A percentile compares a stretch with the other conserved stretches of the same genome.
Evolutionary conservation across 2,329 filamentous ascomycete genomes (phyloP).

Genomic region (Penicillium paneum): DNA sequence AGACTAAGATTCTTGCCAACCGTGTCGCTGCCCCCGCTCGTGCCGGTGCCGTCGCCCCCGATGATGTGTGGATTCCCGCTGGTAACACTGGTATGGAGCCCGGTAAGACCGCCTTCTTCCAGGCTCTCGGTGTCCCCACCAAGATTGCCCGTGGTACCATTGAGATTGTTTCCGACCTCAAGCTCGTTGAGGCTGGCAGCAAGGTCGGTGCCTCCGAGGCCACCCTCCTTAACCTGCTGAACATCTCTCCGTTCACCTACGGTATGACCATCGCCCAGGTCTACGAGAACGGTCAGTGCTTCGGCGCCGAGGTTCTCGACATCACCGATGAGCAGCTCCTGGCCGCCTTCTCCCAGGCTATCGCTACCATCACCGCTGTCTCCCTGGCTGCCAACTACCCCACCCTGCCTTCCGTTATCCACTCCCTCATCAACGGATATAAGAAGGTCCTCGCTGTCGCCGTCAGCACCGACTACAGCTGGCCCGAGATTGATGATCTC

Average conservation of each 20-base stretch:
- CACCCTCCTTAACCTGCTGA: conserved; percentile 98
- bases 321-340: conserved; percentile 94
- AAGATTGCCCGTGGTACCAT: conserved; percentile 99
- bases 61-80: conserved; percentile 90
- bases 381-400: conserved; percentile 94
- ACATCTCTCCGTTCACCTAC: conserved; percentile 99
- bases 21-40: conserved; percentile 95
- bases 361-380: conserved; percentile 82
- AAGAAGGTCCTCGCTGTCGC: conserved; percentile 90
- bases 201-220: conserved; percentile 99
- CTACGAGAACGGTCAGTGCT: conserved; percentile 95
- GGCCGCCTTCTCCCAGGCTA: conserved; percentile 72
- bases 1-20: conserved; percentile 93
- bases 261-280: conserved; percentile 95
- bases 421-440: conserved; percentile 96
- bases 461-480: conserved; percentile 84
- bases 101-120: conserved; percentile 99
- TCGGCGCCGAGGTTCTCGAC: conserved; percentile 81
- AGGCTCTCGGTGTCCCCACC: conserved; percentile 99
- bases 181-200: conserved; percentile 86
- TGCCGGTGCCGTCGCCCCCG: conserved; percentile 93
- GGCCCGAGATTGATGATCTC: conserved; percentile 93
- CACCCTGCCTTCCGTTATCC: conserved; percentile 90
- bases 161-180: conserved; percentile 97
- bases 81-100: conserved; percentile 99